Evolutionary conservation across 2,329 filamentous ascomycete genomes (phyloP).

Genomic region (Diaporthe citrichinensis): DNA sequence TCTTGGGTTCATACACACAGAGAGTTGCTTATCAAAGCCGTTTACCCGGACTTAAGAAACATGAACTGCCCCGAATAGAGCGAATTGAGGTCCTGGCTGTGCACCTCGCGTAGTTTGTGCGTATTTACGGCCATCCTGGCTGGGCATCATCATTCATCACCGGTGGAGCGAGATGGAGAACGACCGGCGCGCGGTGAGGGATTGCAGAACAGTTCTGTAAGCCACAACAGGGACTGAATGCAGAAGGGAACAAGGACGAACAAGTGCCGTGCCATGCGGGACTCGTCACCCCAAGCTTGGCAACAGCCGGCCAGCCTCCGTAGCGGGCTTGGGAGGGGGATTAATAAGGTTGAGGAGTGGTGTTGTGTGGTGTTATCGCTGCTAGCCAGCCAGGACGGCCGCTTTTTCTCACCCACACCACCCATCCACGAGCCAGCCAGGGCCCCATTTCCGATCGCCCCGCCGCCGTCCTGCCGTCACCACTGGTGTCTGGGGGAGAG

Average conservation of each 20-base stretch:
- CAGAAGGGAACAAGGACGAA: neutral
- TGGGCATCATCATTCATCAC: slow-evolving; percentile 4
- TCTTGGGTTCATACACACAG: slow-evolving; percentile 28
- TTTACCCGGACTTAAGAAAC: slow-evolving; percentile 14
- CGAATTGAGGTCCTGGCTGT: neutral
- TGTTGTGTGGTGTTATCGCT: neutral
- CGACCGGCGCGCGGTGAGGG: neutral
- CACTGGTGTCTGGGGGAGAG: neutral
- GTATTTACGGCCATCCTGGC: slow-evolving; percentile 24
- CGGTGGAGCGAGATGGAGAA: neutral
- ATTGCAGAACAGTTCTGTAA: neutral
- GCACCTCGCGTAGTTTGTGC: slow-evolving; percentile 22
- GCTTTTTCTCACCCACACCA: slow-evolving; percentile 15
- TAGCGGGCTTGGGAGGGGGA: slow-evolving; percentile 20
- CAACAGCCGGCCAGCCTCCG: slow-evolving; percentile 15
- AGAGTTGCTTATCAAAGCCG: neutral
- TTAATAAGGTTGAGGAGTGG: neutral
- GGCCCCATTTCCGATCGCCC: slow-evolving; percentile 9
- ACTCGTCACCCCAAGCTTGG: slow-evolving; percentile 27
- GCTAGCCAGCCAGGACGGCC: slow-evolving; percentile 9
- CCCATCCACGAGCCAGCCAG: neutral
- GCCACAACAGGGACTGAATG: neutral
- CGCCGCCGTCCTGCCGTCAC: slow-evolving; percentile 10
- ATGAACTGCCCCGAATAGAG: neutral
- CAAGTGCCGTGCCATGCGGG: slow-evolving; percentile 13